Percentiles rank a stretch among this genome's conserved stretches.
phyloP scores from a whole-genome alignment of 1,284 basidiomycete genomes.

The Tilletia caries region DNA sequence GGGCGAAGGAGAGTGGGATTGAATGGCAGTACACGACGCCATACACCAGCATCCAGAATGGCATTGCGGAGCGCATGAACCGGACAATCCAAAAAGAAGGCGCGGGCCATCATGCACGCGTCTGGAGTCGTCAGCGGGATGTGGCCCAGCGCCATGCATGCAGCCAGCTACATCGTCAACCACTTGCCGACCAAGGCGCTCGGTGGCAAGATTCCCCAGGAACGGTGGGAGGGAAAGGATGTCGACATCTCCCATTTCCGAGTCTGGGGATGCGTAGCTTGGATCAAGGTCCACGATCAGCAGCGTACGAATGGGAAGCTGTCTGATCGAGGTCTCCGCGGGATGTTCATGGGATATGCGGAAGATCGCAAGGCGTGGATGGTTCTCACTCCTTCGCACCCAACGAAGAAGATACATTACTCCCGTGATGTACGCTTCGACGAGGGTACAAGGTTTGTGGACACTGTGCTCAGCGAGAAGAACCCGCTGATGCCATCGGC shows the following conservation, averaged over 20 bases:
- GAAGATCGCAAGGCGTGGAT: background rate
- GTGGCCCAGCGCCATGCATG: background rate
- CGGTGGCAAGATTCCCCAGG: background rate
- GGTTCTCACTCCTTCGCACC: background rate
- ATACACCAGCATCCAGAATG: conserved; percentile 4
- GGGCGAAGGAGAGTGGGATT: background rate
- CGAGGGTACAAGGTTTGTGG: background rate
- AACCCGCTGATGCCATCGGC: background rate
- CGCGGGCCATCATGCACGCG: background rate
- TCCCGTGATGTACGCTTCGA: conserved; percentile 5
- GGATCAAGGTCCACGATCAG: background rate
- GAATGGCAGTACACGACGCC: background rate
- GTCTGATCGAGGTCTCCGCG: background rate
- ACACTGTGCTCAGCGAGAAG: background rate
- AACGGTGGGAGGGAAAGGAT: background rate
- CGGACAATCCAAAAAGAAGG: background rate
- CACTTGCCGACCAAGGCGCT: background rate
- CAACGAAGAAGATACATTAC: background rate
- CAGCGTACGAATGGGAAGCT: background rate
- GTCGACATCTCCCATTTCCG: background rate
- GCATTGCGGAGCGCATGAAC: background rate
- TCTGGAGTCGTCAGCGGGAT: background rate
- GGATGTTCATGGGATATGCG: background rate
- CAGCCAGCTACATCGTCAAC: background rate
- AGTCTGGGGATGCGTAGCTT: background rate